A percentile compares a stretch with the other conserved stretches of the same genome.
Evolutionary conservation across 1,284 basidiomycete genomes (phyloP).

Genomic region (Serendipita sp.): DNA sequence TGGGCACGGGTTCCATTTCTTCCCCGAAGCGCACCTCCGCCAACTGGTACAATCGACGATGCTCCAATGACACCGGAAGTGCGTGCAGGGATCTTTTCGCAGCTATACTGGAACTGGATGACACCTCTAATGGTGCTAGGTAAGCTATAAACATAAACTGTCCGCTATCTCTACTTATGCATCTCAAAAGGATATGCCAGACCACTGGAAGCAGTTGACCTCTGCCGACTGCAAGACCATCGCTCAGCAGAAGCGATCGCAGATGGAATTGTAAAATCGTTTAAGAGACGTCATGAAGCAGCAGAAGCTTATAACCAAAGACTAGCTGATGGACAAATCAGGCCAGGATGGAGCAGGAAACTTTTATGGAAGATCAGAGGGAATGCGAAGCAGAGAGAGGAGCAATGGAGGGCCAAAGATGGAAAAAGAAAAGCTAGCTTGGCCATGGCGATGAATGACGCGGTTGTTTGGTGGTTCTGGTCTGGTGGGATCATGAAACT

Average conservation of each 20-base stretch:
- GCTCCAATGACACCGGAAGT: background rate
- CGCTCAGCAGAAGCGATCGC: conserved; percentile 46
- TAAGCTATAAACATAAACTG: background rate
- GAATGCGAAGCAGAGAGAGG: conserved; percentile 37
- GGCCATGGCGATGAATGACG: conserved; percentile 63
- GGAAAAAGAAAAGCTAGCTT: conserved; percentile 60
- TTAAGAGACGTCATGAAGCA: conserved; percentile 40
- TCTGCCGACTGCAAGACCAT: conserved; percentile 67
- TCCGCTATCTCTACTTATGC: background rate
- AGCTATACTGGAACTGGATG: conserved; percentile 49
- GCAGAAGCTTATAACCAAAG: conserved; percentile 59
- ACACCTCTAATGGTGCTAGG: conserved; percentile 46
- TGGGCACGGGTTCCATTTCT: background rate
- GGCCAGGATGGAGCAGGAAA: conserved; percentile 33
- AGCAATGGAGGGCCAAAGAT: conserved; percentile 46
- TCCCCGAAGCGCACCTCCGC: background rate
- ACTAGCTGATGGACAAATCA: conserved; percentile 48
- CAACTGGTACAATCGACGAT: background rate
- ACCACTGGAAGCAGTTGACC: conserved; percentile 67
- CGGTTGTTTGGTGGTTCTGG: conserved; percentile 76
- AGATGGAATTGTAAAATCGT: conserved; percentile 47
- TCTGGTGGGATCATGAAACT: conserved; percentile 63
- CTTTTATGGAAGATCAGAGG: conserved; percentile 51
- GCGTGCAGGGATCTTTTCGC: background rate
- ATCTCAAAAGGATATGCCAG: conserved; percentile 50